Conservation (phyloP, 805 yeast genomes). For the Nakazawaea siamensis region DNA sequence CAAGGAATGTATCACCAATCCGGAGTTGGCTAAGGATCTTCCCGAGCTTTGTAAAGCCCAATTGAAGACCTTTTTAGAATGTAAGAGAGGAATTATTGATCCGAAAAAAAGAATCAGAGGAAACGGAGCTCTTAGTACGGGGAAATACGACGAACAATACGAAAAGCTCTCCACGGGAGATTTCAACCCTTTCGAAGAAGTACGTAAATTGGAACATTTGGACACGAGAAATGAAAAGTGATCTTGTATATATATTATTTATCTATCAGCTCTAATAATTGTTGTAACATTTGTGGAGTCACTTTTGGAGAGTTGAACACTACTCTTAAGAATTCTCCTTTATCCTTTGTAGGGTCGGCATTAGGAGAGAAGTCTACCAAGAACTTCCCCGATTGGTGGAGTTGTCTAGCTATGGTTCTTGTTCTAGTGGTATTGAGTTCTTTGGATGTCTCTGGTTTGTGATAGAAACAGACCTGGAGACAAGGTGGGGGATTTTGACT, state of each 20-base stretch:
- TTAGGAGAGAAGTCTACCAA: conserved; percentile 75
- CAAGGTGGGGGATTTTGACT: conserved; percentile 61
- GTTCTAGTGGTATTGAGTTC: conserved; percentile 46
- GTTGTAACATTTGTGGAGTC: too few species aligned
- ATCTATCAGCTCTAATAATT: too few species aligned
- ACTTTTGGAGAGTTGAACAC: conserved; percentile 71
- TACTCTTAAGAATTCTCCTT: conserved; percentile 78
- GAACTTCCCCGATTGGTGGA: conserved; percentile 59
- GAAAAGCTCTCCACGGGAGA: conserved; percentile 74
- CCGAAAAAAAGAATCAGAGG: conserved; percentile 90
- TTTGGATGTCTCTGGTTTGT: conserved; percentile 32
- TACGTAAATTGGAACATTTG: conserved; percentile 58
- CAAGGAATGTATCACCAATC: conserved; percentile 76
- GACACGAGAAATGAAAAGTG: conserved; percentile 39
- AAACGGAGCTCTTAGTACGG: conserved; percentile 88
- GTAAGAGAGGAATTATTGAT: conserved; percentile 86
- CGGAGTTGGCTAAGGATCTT: conserved; percentile 62
- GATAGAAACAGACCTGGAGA: conserved; percentile 78
- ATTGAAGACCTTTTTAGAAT: conserved; percentile 78
- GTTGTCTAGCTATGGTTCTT: conserved; percentile 47
- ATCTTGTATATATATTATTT: conserved; percentile 2
- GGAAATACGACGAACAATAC: conserved; percentile 83
- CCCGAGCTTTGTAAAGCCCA: conserved; percentile 88
- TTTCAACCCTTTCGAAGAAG: conserved; percentile 75
- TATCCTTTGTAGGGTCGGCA: conserved; percentile 26